Evolutionary conservation across 768 basidiomycete species (phyloP), one percentile per base, ranked within the genome.

Genomic region (Agaricus sinodeliciosus): DNA sequence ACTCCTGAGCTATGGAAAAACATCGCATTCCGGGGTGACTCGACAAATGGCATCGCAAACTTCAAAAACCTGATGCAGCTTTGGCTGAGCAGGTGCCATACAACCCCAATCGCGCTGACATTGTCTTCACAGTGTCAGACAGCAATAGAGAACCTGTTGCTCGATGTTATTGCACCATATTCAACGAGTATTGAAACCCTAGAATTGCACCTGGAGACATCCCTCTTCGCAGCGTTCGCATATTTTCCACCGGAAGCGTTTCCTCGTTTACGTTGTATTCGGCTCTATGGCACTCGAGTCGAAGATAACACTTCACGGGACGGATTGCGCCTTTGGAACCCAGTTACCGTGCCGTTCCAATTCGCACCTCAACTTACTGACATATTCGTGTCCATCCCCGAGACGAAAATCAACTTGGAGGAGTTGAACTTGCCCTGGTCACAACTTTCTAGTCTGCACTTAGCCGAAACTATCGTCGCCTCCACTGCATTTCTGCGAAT

Each of bases 181-280:
- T 34, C 45, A 4, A 47, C 28, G 1, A 19, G 31, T 16, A 47
- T 35, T 35, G 28, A 16, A 9, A 13, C 4, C 31, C 16, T 47
- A 6, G 45, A 35, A 18, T 16, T 47, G n/a, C 45, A 47, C 12
- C 15, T 47, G 16, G 28, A 27, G n/a, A 47, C 45, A 16, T 9
- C 11, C 31, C 16, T 34, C 11, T 47, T 47, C 31, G 31, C 28
- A 9, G 31, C 31, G 31, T 47, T 47, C 16, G 11, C 16, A 16
- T 31, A 47, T n/a, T 47, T 31, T 47, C 45, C 45, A 35, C 45
- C 45, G 9, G 28, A 35, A 35, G 45, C 31, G 28, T 47, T 47
- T 26, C 45, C 45, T 16, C 45, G 19, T n/a, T 35, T 47, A 18
- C 31, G 45, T 7, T 16, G 8, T 8, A n/a, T 47, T 3, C 45